Evolutionary conservation across 2,329 filamentous ascomycete species (phyloP), one percentile per base, ranked within the genome.

Genomic region (Cladosporium sp.): DNA sequence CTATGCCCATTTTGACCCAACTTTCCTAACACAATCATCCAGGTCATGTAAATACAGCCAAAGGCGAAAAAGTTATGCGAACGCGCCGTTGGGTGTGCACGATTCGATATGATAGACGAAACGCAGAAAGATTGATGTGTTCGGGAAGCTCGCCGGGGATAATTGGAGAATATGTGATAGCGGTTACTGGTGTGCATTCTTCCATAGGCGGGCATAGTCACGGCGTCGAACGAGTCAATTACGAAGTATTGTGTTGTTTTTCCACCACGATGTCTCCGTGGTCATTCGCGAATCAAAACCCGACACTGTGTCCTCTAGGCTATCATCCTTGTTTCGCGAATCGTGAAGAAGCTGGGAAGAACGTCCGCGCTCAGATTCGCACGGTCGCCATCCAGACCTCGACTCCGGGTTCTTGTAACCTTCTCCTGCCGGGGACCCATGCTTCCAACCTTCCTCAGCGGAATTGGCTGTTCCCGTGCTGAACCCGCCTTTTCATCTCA

Each of bases 11-110:
- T 14, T 14, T 14, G 4, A n/a, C 4, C 15, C 28, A 3, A 6
- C 21, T 10, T 54, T n/a, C 3, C 55, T 58, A 28, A 58, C 18
- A 28, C 18, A 7, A 18, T 3, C 15, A n/a, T 58, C 10, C 52
- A 58, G 55, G 55, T 58, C 55, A 58, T 58, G 55, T 58, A 26
- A 58, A 55, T 34, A 69, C 65, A 28, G n/a, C 15, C 34, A 38
- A n/a, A 24, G 11, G 44, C 28, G 28, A 15, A 51, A 54, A 34
- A 18, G 28, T 36, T 36, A 32, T 28, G 32, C 18, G 47, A 28
- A 54, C n/a, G 59, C 15, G 5, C 18, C 26, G 28, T 54, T 38
- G 57, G 57, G 41, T 59, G 18, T 59, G 34, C 24, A 47, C 36
- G 41, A 59, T 21, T 32, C 34, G 41, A 59, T 32, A 28, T 14